A percentile compares a stretch with the other conserved stretches of the same genome.
These are phyloP conservation scores for Lipomyces yamadae DNA, from an alignment of 805 yeast genomes.

Conservation along the genomic window DNA sequence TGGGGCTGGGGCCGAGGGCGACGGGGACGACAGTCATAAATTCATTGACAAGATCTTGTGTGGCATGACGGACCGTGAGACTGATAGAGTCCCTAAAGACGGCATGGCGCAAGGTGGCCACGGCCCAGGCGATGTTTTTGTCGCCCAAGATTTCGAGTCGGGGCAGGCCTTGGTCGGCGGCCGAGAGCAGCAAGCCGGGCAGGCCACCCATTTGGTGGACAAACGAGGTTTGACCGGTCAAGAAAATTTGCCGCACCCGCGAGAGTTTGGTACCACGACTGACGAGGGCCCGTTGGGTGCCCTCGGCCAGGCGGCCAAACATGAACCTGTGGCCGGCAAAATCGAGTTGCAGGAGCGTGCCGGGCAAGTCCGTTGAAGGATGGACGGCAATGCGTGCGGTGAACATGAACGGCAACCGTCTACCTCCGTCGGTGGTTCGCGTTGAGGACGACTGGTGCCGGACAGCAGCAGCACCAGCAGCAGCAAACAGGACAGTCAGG, in stretches of 20 bases:
- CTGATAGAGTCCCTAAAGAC: conserved; percentile 77
- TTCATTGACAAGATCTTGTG: conserved; percentile 43
- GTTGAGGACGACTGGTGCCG: too few relatives aligned
- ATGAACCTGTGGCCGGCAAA: conserved; percentile 49
- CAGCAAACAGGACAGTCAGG: background rate
- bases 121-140: conserved; percentile 56
- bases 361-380: conserved; percentile 25
- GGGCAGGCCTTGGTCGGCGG: conserved; percentile 75
- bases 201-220: conserved; percentile 78
- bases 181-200: conserved; percentile 84
- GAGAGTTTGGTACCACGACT: conserved; percentile 63
- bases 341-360: conserved; percentile 20
- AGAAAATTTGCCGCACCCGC: conserved; percentile 65
- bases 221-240: conserved; percentile 84
- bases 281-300: conserved; percentile 75
- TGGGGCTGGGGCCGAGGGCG: conserved; percentile 6
- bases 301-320: conserved; percentile 84
- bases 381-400: conserved; percentile 24
- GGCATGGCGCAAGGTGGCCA: conserved; percentile 84
- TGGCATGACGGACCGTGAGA: conserved; percentile 45
- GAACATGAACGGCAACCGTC: conserved; percentile 1
- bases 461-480: too few relatives aligned
- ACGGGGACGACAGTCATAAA: conserved; percentile 38
- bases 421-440: background rate
- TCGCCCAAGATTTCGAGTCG: conserved; percentile 61